These are phyloP conservation scores for Wallacemonas collosoma DNA, from an alignment of 208 protist genomes.

Conservation along the genomic window DNA sequence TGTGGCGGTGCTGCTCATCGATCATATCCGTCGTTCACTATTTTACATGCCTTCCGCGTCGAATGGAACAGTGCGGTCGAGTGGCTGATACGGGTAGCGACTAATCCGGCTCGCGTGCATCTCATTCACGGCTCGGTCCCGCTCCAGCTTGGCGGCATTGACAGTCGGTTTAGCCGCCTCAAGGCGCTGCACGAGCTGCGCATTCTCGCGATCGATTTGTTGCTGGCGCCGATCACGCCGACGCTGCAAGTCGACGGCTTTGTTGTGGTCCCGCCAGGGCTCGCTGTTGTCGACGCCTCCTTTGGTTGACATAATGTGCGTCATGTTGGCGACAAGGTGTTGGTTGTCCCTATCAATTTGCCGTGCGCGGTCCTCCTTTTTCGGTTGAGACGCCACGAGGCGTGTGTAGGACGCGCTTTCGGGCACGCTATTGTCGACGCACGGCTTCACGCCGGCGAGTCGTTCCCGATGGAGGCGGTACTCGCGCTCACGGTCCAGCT, in stretches of 20 bases:
- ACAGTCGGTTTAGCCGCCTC: constrained; percentile 50
- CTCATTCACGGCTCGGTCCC: constrained; percentile 52
- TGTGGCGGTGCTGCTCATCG: neutral
- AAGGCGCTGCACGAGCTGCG: constrained; percentile 52
- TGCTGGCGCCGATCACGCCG: constrained; percentile 36
- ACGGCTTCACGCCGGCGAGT: constrained; percentile 34
- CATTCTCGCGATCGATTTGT: constrained; percentile 55
- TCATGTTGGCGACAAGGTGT: constrained; percentile 58
- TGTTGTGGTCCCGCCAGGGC: constrained; percentile 58
- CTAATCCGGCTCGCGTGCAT: constrained; percentile 49
- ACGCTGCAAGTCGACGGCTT: constrained; percentile 44
- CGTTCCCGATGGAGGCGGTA: constrained; percentile 62
- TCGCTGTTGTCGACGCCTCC: constrained; percentile 67
- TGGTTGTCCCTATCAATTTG: constrained; percentile 61
- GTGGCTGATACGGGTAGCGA: constrained; percentile 55
- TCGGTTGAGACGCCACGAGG: constrained; percentile 31
- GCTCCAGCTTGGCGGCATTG: constrained; percentile 43
- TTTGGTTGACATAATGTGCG: constrained; percentile 63
- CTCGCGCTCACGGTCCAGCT: constrained; percentile 45
- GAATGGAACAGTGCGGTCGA: constrained; percentile 18
- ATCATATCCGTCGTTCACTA: neutral
- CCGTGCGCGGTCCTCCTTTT: constrained; percentile 33
- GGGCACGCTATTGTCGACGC: constrained; percentile 56
- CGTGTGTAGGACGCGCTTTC: constrained; percentile 33
- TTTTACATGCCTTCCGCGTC: neutral